Evolutionary conservation across 176 grass and related monocot genomes (phyloP), one percentile per base, ranked within the genome.

Genomic region (Pontederia paniculata): DNA sequence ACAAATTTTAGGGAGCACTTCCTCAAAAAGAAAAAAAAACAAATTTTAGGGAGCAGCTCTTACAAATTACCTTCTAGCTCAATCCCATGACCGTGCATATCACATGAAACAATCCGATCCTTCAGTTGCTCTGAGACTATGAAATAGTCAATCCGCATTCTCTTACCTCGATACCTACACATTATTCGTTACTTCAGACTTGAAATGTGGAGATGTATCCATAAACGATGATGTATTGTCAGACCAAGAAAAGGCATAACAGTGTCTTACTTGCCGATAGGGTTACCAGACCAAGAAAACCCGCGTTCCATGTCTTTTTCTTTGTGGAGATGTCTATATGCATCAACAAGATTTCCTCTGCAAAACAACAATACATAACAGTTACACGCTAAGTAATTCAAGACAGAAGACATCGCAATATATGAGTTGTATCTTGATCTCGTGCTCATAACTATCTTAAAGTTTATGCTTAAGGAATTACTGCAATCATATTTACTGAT

Each of bases 61-160:
- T 21, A 10, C 11, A 37, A 16, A 37, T 71, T 84, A 97, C 91
- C 91, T 90, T 97, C 86, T 56, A 80, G 65, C 78, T 97, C 85
- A 67, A 90, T 97, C 70, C 91, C 91, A 79, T 57, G 83, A 4
- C 86, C 91, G 65, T 87, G 83, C 69, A 97, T 90, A 70, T 90
- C 70, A 60, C 91, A 90, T 58, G 77, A 65, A 77, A 64, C 17
- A 63, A 90, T 90, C 71, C 23, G 71, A n/a, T 87, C 80, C 64
- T 84, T 90, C 28, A 89, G 62, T 21, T 42, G 25, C 65, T 84
- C 86, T 60, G 86, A 83, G 65, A 90, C 65, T 67, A 81, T 16
- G 69, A 97, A 97, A 83, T 97, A 89, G 64, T 96, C 91, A 22
- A 97, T 89, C 46, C 83, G 75, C 91, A 97, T 90, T 97, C 77